Evolutionary conservation across 2,329 filamentous ascomycete species (phyloP), one percentile per base, ranked within the genome.

Genomic region (Trichophyton mentagrophytes): DNA sequence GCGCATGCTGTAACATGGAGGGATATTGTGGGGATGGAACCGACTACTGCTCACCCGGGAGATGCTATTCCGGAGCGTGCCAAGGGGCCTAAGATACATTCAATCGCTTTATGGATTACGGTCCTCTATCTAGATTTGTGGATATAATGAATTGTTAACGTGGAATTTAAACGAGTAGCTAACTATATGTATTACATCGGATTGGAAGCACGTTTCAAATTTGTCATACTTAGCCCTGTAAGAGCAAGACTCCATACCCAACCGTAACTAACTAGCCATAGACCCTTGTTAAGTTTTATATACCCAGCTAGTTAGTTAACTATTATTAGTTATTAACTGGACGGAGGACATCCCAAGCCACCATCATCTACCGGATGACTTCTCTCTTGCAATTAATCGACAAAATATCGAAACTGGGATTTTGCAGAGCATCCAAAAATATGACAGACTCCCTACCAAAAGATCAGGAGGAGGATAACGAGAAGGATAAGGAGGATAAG

Each of bases 1-100:
- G 64, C 36, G 61, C 64, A 15, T 65, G 64, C 60, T 65, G 58
- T 15, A 42, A n/a, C 5, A 42, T 42, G 11, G 15, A 42, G 38
- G 65, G 64, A 13, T 65, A 66, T 62, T 68, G 67, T 44, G 65
- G 65, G 7, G 62, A 60, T 53, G 62, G 61, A 2, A 51, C 63
- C 8, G 62, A 65, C 20, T 69, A 66, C 60, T 70, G 66, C 61
- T 66, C 63, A 11, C 58, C 65, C 46, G 66, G 67, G 38, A 64
- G 63, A 58, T 68, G 66, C 62, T 67, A 68, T 40, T 65, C 66
- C 30, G 64, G 68, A 6, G 38, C 38, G 38, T 42, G 38, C 15
- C 38, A 42, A 42, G 38, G 38, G 5, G 6, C 38, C 38, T 42
- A 42, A 15, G 8, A 42, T n/a, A n/a, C 15, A 42, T n/a, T n/a